Evolutionary conservation across 2,329 filamentous ascomycete genomes (phyloP), one percentile per base, ranked within the genome.

Genomic region (Moelleriella libera): DNA sequence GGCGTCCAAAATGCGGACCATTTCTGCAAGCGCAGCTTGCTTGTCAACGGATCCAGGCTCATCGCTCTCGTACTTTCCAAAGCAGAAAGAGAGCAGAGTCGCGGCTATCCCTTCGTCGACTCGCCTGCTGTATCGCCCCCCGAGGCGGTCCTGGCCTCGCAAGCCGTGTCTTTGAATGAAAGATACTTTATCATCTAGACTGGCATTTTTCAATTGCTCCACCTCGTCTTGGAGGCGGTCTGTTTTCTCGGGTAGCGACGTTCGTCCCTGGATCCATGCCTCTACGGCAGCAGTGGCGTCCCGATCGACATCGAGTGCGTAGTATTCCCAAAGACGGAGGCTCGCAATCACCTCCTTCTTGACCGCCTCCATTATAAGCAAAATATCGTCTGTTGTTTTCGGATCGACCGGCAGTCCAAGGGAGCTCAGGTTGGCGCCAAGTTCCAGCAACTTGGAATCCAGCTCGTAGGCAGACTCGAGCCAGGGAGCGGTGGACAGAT

Each of bases 311-410:
- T 97, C 79, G 49, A 94, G 69, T 12, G 84, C 80, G 60, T 96
- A 98, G 68, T 83, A 98, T 61, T 98, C 86, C 92, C 92, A 98
- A 1, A 98, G 74, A 45, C 82, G 82, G 51, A 90, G 78, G 41
- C 78, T 75, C 30, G 78, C 77, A 58, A 98, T 78, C 37, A 92
- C 88, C 47, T 88, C 76, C 21, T 78, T 78, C 63, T 92, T 94
- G 58, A 94, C 76, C 7, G 78, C 85, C 31, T 87, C 81, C 82
- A 96, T 94, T 50, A 97, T 79, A 53, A 77, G 75, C 30, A 85
- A 60, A 3, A 98, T 68, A 57, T 97, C 90, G 43, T 84, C 81
- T 4, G 73, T 69, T 6, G 68, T 78, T 53, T 80, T 77, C 49
- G 95, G 71, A 6, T 83, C 80, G 0, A 82, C 87, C 0, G 90